phyloP scores from a whole-genome alignment of 2,329 filamentous ascomycete genomes.

The Aspergillus tanneri region DNA sequence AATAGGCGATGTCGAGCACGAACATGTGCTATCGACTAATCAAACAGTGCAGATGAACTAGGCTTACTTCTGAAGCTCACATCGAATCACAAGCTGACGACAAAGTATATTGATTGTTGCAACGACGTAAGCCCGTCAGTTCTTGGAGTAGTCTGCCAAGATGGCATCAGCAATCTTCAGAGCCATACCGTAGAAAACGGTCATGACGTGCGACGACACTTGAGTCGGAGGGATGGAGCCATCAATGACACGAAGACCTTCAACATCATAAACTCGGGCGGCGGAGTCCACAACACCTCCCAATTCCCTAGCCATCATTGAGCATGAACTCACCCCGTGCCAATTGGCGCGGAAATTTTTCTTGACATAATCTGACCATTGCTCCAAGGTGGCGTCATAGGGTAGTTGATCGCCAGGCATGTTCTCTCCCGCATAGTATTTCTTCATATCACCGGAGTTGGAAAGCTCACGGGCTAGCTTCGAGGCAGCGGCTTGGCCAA shows the following conservation, averaged over 20 bases:
- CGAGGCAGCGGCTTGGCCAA: slow-evolving; percentile 28
- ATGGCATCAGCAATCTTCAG: slow-evolving; percentile 24
- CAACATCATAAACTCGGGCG: slow-evolving; percentile 31
- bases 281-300: slow-evolving; percentile 35
- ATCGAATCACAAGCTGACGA: too few species aligned
- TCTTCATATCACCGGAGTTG: slow-evolving; percentile 17
- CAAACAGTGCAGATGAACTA: too few species aligned
- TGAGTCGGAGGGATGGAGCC: slow-evolving; percentile 38
- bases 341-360: slow-evolving; percentile 30
- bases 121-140: too few species aligned
- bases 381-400: slow-evolving; percentile 20
- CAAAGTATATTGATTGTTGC: too few species aligned
- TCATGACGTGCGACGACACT: slow-evolving; percentile 33
- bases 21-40: too few species aligned
- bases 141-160: slow-evolving; percentile 13
- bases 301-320: slow-evolving; percentile 33
- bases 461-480: slow-evolving; percentile 28
- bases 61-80: too few species aligned
- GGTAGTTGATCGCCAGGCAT: slow-evolving; percentile 16
- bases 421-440: slow-evolving; percentile 20
- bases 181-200: slow-evolving; percentile 32
- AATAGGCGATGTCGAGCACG: too few species aligned
- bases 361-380: slow-evolving; percentile 26
- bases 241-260: slow-evolving; percentile 38
- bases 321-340: slow-evolving; percentile 33